Evolutionary conservation across 495 filamentous ascomycete genomes (phyloP).

Genomic region (Peziza echinospora): DNA sequence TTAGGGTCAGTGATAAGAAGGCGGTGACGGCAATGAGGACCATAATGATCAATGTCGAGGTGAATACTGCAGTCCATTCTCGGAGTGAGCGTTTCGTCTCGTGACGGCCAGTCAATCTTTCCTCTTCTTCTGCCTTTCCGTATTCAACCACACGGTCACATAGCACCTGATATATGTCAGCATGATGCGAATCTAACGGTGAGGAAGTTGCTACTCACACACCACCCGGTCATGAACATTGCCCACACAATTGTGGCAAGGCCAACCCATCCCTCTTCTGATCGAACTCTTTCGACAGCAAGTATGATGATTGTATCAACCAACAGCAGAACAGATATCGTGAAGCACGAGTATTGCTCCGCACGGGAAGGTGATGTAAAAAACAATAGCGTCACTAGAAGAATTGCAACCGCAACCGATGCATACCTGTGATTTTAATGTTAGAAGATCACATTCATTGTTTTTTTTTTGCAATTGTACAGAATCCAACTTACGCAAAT

Average conservation of each 20-base stretch:
- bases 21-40: slow-evolving; percentile 41
- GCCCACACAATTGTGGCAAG: slow-evolving; percentile 68
- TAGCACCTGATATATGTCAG: slow-evolving; percentile 6
- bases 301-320: slow-evolving; percentile 60
- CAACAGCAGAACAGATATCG: slow-evolving; percentile 49
- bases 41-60: slow-evolving; percentile 46
- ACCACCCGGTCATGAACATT: slow-evolving; percentile 39
- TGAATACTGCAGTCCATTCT: slow-evolving; percentile 68
- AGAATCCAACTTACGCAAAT: slow-evolving; percentile 37
- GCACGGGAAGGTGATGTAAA: slow-evolving; percentile 63
- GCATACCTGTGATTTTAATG: slow-evolving; percentile 40
- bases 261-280: slow-evolving; percentile 79
- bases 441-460: too few relatives aligned
- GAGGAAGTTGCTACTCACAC: slow-evolving; percentile 24
- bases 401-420: slow-evolving; percentile 46
- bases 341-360: slow-evolving; percentile 43
- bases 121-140: slow-evolving; percentile 82
- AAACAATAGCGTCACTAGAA: slow-evolving; percentile 62
- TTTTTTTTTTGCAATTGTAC: too few relatives aligned
- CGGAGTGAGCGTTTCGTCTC: slow-evolving; percentile 61
- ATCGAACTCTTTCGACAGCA: slow-evolving; percentile 43
- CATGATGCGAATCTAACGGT: background rate
- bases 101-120: slow-evolving; percentile 70
- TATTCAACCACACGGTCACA: slow-evolving; percentile 54
- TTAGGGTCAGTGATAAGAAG: slow-evolving; percentile 56